Evolutionary conservation across 2,329 filamentous ascomycete species (phyloP).

Genomic region (Ceratocystis papillata): DNA sequence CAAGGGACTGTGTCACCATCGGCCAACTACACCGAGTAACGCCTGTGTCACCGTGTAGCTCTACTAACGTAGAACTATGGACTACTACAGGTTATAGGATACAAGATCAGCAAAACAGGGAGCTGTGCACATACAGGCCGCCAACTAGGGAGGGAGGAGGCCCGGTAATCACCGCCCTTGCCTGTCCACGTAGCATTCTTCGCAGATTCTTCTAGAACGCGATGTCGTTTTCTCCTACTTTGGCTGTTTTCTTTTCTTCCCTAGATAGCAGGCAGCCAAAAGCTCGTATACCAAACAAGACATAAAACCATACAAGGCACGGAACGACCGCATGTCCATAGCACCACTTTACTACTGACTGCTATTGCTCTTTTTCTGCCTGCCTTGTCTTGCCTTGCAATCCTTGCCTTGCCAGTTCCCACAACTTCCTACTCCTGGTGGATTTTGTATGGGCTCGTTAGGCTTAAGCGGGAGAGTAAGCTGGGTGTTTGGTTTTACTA

Average conservation of each 20-base stretch:
- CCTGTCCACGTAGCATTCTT: background rate
- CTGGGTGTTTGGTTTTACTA: background rate
- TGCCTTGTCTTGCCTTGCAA: background rate
- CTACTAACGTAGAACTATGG: background rate
- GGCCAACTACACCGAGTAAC: slow-evolving; percentile 1
- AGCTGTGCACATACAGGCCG: background rate
- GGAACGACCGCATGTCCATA: background rate
- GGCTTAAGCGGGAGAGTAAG: background rate
- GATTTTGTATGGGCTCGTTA: background rate
- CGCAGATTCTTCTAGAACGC: background rate
- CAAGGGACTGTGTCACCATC: slow-evolving; percentile 5
- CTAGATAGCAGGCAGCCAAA: background rate
- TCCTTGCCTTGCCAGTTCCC: slow-evolving; percentile 9
- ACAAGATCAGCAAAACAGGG: background rate
- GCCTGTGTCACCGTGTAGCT: slow-evolving; percentile 5
- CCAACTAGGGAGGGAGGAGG: background rate
- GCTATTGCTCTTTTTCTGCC: background rate
- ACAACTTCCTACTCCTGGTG: slow-evolving; percentile 7
- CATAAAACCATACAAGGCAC: slow-evolving; percentile 7
- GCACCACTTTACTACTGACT: background rate
- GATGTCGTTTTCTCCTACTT: background rate
- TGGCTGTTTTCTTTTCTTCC: background rate
- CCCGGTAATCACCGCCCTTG: background rate
- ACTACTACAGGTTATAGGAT: background rate
- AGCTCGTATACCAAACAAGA: slow-evolving; percentile 8